phyloP scores from a whole-genome alignment of 805 yeast species.

The Wickerhamomyces tratensis region DNA sequence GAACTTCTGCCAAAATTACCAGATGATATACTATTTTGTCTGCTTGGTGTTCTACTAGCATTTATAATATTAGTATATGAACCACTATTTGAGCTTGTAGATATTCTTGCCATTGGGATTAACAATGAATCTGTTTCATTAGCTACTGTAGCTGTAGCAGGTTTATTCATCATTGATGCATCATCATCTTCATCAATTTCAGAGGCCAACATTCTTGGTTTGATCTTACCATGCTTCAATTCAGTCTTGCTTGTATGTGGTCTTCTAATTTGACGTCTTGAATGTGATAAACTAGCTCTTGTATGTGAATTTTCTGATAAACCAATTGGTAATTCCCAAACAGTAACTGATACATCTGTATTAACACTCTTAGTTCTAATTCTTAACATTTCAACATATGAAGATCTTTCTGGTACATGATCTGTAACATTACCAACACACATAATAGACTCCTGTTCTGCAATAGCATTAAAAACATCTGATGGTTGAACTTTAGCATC shows the following conservation, averaged over 20 bases:
- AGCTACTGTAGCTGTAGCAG: neutral
- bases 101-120: no score
- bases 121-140: neutral
- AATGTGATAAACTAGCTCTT: constrained; percentile 5
- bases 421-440: no score
- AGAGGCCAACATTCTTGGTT: constrained; percentile 61
- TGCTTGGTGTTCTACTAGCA: neutral
- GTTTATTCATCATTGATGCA: no score
- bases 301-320: constrained; percentile 36
- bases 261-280: constrained; percentile 8
- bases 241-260: constrained; percentile 24
- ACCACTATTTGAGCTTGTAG: no score
- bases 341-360: constrained; percentile 34
- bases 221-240: constrained; percentile 51
- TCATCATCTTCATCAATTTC: constrained; percentile 40
- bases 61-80: no score
- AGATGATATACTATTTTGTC: neutral
- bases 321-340: constrained; percentile 45
- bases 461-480: neutral
- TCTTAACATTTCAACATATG: constrained; percentile 36
- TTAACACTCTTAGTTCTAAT: constrained; percentile 38
- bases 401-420: constrained; percentile 39
- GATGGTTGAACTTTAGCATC: constrained; percentile 20
- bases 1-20: no score
- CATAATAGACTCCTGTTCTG: neutral